Base-by-base conservation (phyloP, 2,329 filamentous ascomycete genomes). In the Coniochaeta hoffmannii region DNA sequence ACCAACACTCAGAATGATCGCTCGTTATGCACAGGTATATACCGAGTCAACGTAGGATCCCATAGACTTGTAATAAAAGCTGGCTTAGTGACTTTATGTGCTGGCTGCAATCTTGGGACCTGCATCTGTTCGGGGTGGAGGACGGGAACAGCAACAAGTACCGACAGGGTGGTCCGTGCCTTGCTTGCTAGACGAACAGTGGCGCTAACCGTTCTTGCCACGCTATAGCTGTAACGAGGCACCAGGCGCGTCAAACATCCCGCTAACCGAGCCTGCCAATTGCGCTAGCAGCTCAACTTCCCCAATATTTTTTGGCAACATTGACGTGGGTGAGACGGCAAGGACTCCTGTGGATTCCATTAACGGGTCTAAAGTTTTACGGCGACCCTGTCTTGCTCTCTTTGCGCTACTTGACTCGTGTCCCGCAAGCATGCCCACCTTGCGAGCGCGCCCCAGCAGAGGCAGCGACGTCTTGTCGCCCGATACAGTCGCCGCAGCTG, bases 391-490 rank as follows among this genome's bases (percentile, higher is more conserved):
- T 19, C 22, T 4, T 12, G 4, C 41, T 46, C 41, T 22, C 41
- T 46, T 46, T 28, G 41, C 41, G 41, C 41, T 46, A 46, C 41
- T 28, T 46, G 41, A 46, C 41, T 46, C 41, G 41, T 14, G 41
- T 46, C 11, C 17, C 22, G 19, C 41, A 46, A 46, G n/a, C 41
- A 64, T 65, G 64, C 64, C 63, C 61, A 65, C 63, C 56, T 59
- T 66, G 57, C 63, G 64, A 56, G 62, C 64, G 55, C 59, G 64
- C 44, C 61, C 63, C 49, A 64, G 60, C 56, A 60, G 63, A 61
- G 62, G 62, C 61, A 51, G 49, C 49, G 49, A 51, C 49, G 49
- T 51, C 10, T 19, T 51, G 49, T 41, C 36, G 14, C 61, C 59
- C 19, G 58, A 53, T 7, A 19, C 31, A 26, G 14, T 59, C 58